phyloP scores from a whole-genome alignment of 176 grass and related monocot species.

The Avena eriantha region DNA sequence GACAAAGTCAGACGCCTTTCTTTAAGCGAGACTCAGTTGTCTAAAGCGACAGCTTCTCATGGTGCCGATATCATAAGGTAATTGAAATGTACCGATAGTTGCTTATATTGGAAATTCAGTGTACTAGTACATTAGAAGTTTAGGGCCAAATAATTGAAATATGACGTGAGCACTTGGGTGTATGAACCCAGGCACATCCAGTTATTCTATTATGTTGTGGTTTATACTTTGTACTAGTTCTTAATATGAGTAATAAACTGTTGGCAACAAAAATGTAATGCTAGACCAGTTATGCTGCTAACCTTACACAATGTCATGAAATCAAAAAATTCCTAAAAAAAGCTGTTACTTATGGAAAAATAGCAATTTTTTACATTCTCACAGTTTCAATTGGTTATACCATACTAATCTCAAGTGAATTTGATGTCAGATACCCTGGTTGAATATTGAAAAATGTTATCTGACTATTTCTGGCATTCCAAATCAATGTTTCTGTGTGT shows the following conservation, averaged over 20 bases:
- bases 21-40: conserved; percentile 76
- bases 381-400: neutral
- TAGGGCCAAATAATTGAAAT: neutral
- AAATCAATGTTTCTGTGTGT: neutral
- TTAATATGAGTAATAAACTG: conserved; percentile 11
- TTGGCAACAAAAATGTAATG: neutral
- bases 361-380: neutral
- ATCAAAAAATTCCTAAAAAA: neutral
- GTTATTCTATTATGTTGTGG: neutral
- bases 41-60: conserved; percentile 70
- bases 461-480: neutral
- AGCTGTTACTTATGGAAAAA: neutral
- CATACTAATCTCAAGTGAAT: conserved; percentile 6
- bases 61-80: conserved; percentile 85
- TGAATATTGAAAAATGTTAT: conserved; percentile 5
- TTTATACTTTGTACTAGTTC: conserved; percentile 7
- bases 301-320: neutral
- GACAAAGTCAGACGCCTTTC: conserved; percentile 72
- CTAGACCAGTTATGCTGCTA: neutral
- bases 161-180: neutral
- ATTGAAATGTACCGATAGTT: conserved; percentile 19
- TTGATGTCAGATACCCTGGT: neutral
- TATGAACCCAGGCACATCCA: neutral
- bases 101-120: conserved; percentile 21
- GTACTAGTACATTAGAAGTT: neutral